Base-by-base conservation (phyloP, 805 yeast species). In the Teunomyces cretensis region DNA sequence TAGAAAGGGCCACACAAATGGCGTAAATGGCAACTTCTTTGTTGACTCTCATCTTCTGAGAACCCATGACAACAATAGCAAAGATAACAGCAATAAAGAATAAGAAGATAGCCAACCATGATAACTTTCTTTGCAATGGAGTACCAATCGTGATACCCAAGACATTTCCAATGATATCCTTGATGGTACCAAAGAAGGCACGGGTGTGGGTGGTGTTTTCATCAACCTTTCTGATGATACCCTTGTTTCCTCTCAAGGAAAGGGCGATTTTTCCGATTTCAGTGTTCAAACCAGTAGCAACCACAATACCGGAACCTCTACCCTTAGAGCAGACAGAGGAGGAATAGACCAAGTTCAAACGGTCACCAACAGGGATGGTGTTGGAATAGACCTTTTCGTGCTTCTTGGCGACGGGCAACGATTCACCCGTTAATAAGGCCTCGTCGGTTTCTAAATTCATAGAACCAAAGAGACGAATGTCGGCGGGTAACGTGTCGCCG, bases 1-100 rank as follows among this genome's bases (percentile, higher is more conserved):
- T 86, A 4, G 91, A 81, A 39, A 86, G 68, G 0, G 86, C 87
- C 39, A 86, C 91, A 68, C 95, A 88, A 57, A 89, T 84, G 19
- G 96, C 96, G 60, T 88, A 88, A 40, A 88, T 82, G 11, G 95
- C 96, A 30, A 88, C 94, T 54, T 88, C 89, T 45, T 75, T 79
- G 52, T 80, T 82, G n/a, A 88, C 96, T 9, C 69, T 57, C 64
- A 88, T 82, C 48, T 77, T 77, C 65, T 88, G 95, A 8, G 94
- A 80, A 2, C 83, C 95, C 95, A 88, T 85, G 3, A 87, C 95
- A 14, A 89, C 80, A 46, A 89, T 82, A 1, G 96, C 96, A 58
- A 88, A 84, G 1, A 89, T 53, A n/a, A 88, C 94, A 4, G 96
- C 96, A 39, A 88, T 68, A 54, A 74, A 73, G 53, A 88, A 88